Percentiles rank a stretch among this genome's conserved stretches.
phyloP scores from a whole-genome alignment of 1,284 basidiomycete genomes.

The Trametes polyzona region DNA sequence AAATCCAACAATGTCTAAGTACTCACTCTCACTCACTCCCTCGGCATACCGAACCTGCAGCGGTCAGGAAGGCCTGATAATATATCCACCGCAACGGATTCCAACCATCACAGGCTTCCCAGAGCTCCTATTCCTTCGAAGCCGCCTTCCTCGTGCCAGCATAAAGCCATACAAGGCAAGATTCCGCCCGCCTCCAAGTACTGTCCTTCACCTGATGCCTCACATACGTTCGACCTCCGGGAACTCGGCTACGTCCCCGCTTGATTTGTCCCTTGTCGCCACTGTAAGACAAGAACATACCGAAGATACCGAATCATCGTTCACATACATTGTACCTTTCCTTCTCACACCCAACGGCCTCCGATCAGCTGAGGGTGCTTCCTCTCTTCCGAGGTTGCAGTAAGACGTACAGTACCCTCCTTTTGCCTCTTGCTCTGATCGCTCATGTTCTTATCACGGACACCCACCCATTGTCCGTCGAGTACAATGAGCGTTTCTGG shows the following conservation, averaged over 20 bases:
- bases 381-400: neutral
- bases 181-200: too few relatives aligned
- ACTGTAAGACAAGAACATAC: neutral
- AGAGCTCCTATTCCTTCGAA: neutral
- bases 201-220: neutral
- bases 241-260: neutral
- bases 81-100: too few relatives aligned
- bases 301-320: neutral
- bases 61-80: too few relatives aligned
- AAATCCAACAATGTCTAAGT: too few relatives aligned
- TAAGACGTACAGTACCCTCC: neutral
- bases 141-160: neutral
- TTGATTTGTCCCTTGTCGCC: neutral
- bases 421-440: neutral
- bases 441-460: constrained; percentile 3
- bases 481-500: constrained; percentile 14
- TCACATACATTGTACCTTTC: neutral
- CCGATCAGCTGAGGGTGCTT: constrained; percentile 11
- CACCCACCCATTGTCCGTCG: constrained; percentile 2
- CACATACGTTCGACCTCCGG: neutral
- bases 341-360: constrained; percentile 3
- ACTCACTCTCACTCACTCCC: too few relatives aligned
- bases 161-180: constrained; percentile 9
- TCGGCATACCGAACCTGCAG: too few relatives aligned
- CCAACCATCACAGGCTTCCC: neutral